Evolutionary conservation across 768 basidiomycete genomes (phyloP).

Genomic region (Boletus reticuloceps): DNA sequence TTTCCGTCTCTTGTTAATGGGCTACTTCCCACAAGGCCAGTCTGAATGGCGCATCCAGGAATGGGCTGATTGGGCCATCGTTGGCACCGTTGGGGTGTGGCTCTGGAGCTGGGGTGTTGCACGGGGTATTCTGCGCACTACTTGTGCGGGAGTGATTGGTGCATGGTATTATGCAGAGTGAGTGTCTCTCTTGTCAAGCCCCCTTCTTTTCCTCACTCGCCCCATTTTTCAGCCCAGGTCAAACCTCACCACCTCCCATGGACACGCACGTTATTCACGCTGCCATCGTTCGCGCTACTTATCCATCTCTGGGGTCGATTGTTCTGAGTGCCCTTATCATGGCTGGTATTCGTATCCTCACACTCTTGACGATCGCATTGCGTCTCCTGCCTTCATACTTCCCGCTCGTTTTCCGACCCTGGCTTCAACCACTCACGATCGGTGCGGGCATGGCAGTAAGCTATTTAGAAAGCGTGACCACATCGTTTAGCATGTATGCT

Average conservation of each 20-base stretch:
- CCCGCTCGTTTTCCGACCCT: conserved; percentile 41
- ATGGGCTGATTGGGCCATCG: conserved; percentile 77
- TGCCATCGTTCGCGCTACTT: conserved; percentile 74
- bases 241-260: conserved; percentile 40
- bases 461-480: conserved; percentile 45
- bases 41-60: conserved; percentile 52
- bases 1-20: conserved; percentile 74
- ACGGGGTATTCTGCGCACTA: conserved; percentile 72
- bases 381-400: conserved; percentile 54
- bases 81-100: conserved; percentile 52
- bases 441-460: conserved; percentile 39
- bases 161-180: conserved; percentile 86
- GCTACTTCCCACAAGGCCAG: conserved; percentile 46
- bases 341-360: conserved; percentile 61
- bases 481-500: conserved; percentile 60
- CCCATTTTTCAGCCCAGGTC: conserved; percentile 18
- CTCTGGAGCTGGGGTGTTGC: conserved; percentile 79
- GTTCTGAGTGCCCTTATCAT: conserved; percentile 75
- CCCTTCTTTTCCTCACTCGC: conserved; percentile 2
- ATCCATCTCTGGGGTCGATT: conserved; percentile 79
- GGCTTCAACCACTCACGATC: conserved; percentile 38
- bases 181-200: conserved; percentile 16
- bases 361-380: conserved; percentile 47
- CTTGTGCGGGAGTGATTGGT: conserved; percentile 80
- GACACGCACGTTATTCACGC: conserved; percentile 76